A percentile compares a stretch with the other conserved stretches of the same genome.
Conservation (phyloP, 1,139 yeast genomes). For the Yamadazyma siamensis region DNA sequence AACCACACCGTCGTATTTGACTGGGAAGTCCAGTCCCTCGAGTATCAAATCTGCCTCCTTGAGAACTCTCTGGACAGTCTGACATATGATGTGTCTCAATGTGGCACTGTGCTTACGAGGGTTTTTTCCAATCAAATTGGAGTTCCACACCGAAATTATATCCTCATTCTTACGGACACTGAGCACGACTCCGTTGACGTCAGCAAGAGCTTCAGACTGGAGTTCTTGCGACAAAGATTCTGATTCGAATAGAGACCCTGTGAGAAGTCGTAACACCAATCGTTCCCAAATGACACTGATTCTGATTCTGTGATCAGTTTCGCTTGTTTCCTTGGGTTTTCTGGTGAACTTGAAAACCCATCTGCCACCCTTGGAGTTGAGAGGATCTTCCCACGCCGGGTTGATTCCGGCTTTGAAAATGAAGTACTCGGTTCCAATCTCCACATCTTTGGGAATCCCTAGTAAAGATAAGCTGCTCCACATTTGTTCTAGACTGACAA, state of each 20-base stretch:
- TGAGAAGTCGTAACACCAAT: constrained; percentile 38
- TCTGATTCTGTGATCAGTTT: constrained; percentile 28
- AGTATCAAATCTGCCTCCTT: constrained; percentile 43
- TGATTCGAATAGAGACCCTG: constrained; percentile 40
- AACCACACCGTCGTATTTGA: constrained; percentile 27
- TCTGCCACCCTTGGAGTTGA: constrained; percentile 60
- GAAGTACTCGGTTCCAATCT: constrained; percentile 56
- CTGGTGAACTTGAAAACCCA: constrained; percentile 58
- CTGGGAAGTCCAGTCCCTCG: constrained; percentile 2
- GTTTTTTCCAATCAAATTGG: constrained; percentile 32
- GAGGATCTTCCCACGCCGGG: constrained; percentile 74
- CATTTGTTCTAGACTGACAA: constrained; percentile 59
- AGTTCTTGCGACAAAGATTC: constrained; percentile 26
- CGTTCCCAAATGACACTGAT: constrained; percentile 53
- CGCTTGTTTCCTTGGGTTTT: constrained; percentile 13
- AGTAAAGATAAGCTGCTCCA: constrained; percentile 53
- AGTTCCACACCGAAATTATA: constrained; percentile 53
- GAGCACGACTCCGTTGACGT: constrained; percentile 51
- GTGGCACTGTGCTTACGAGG: constrained; percentile 26
- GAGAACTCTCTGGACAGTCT: constrained; percentile 43
- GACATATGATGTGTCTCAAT: constrained; percentile 49
- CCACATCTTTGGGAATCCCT: constrained; percentile 45
- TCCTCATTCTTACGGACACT: constrained; percentile 51
- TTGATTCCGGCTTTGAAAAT: constrained; percentile 61
- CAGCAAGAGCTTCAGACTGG: constrained; percentile 37